Conservation (phyloP, 257 asterid species). For the Solanum tacnaense region DNA sequence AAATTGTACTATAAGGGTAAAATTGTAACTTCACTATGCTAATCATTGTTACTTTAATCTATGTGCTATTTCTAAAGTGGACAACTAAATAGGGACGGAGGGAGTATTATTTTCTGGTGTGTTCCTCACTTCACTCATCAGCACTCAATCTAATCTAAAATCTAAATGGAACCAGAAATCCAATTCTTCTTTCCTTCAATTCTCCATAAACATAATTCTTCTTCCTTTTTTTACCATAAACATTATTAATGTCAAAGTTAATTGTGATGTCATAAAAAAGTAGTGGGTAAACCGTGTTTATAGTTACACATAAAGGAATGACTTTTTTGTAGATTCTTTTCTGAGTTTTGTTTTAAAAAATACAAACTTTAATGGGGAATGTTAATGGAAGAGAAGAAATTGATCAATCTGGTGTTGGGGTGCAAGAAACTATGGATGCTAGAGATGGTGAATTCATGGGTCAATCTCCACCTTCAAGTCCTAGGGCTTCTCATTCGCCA, state of each 20-base stretch:
- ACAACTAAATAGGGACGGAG: no score
- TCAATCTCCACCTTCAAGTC: conserved; percentile 88
- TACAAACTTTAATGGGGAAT: conserved; percentile 53
- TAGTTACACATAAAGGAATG: background rate
- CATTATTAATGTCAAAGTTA: background rate
- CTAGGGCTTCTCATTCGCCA: conserved; percentile 83
- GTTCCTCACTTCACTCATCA: background rate
- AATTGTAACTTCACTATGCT: no score
- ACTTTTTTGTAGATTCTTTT: background rate
- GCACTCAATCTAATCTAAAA: background rate
- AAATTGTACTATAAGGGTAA: no score
- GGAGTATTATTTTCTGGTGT: background rate
- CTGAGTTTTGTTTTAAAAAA: background rate
- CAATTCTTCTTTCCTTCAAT: background rate
- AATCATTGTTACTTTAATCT: no score
- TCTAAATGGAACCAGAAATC: background rate
- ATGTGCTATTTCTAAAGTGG: no score
- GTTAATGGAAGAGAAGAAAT: conserved; percentile 84
- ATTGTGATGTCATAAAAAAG: background rate
- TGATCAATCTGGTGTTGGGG: conserved; percentile 42
- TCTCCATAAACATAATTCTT: background rate
- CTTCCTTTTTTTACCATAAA: background rate
- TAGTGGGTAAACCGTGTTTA: background rate
- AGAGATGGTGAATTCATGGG: conserved; percentile 53
- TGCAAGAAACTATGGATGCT: conserved; percentile 25